Evolutionary conservation across 208 protist species (phyloP), one percentile per base, ranked within the genome.

Genomic region (Crithidia thermophila): DNA sequence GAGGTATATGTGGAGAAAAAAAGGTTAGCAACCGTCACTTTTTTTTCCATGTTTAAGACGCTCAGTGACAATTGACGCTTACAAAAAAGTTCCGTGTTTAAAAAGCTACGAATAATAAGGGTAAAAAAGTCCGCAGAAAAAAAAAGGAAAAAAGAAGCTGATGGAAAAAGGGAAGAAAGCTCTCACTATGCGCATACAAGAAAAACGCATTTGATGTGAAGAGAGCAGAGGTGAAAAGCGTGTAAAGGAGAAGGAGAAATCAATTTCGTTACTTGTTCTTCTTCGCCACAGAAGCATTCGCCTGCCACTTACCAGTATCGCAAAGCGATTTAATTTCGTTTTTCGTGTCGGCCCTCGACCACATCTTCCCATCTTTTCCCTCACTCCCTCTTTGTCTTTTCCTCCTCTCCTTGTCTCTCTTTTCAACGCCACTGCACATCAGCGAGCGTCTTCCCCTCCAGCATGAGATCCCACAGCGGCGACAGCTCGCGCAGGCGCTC

Each of bases 391-490:
- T 64, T 58, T 39, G 36, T 34, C 21, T 50, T 36, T 16, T 10
- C 42, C 42, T 18, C 10, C 20, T 46, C 42, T 37, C 27, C 18
- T 49, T 45, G 20, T 10, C 6, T 5, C 10, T 2, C 14, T 0
- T 27, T 0, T 72, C 85, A 96, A 14, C 91, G 81, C 91, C 91
- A 96, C 63, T 96, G 75, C 21, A 96, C 91, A 34, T 93, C 87
- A 10, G 84, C 75, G 9, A 85, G 47, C 67, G 98, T 97, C 63
- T 99, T 98, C 43, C 98, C 98, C 74, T 99, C 98, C 64, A 94
- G 87, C 67, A 98, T 87, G 77, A 99, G 96, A 74, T 99, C 99
- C 98, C 98, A 99, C 49, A 99, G 88, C 47, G 99, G 99, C 13
- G 83, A 96, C 85, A 99, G 93, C 68, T 99, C 98, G 45, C 98